Conservation (phyloP, 768 basidiomycete genomes). For the Termitomyces sp. region DNA sequence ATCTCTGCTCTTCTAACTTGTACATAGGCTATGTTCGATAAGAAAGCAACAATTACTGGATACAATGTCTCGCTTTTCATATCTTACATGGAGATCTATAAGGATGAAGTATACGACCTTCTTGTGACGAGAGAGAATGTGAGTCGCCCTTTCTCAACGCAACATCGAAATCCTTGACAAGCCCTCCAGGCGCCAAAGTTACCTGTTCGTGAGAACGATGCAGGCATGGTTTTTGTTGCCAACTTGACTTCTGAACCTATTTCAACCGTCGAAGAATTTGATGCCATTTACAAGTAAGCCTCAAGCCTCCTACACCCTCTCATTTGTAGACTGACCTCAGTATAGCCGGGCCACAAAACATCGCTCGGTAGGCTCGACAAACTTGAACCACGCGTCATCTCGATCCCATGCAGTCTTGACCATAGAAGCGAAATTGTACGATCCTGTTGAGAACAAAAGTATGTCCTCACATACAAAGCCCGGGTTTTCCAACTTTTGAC, state of each 20-base stretch:
- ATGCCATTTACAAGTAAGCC: constrained; percentile 38
- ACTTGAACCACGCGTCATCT: constrained; percentile 79
- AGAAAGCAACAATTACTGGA: constrained; percentile 30
- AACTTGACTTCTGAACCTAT: constrained; percentile 41
- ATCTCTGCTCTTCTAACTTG: not conserved
- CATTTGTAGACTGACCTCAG: not conserved
- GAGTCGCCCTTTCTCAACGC: constrained; percentile 16
- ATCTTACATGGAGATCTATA: constrained; percentile 89
- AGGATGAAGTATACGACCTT: constrained; percentile 87
- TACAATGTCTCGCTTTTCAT: constrained; percentile 45
- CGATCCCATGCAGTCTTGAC: constrained; percentile 86
- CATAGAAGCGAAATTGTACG: constrained; percentile 56
- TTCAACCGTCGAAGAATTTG: constrained; percentile 36
- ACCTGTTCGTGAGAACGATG: constrained; percentile 48
- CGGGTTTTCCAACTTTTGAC: constrained; percentile 2
- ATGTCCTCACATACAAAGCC: constrained; percentile 13
- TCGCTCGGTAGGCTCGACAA: constrained; percentile 82
- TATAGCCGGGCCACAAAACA: constrained; percentile 62
- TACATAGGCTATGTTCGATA: constrained; percentile 51
- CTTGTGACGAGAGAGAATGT: constrained; percentile 69
- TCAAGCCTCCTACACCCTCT: not conserved
- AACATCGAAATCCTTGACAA: not conserved
- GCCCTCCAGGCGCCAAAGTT: constrained; percentile 39
- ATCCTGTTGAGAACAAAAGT: constrained; percentile 52
- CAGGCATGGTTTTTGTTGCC: constrained; percentile 49